These are phyloP conservation scores for Chaetomidium leptoderma DNA, from an alignment of 495 filamentous ascomycete genomes.

Conservation along the genomic window DNA sequence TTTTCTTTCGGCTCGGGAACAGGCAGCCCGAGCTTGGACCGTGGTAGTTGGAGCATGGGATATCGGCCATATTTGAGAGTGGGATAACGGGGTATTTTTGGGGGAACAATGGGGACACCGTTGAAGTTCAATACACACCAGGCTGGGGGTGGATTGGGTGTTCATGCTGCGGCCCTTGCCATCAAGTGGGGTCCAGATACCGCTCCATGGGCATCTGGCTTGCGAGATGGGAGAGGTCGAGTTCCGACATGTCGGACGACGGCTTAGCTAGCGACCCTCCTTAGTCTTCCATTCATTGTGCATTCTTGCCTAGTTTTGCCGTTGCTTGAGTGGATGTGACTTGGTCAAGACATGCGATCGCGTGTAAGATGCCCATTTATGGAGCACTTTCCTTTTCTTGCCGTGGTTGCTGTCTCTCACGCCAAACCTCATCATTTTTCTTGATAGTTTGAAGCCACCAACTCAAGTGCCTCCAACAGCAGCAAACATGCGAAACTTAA, in stretches of 20 bases:
- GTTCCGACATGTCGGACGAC: constrained; percentile 10
- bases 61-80: constrained; percentile 12
- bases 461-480: too few species aligned
- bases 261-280: constrained; percentile 14
- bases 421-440: too few species aligned
- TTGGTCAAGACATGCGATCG: too few species aligned
- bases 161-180: not conserved
- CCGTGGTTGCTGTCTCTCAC: too few species aligned
- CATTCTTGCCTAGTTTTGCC: constrained; percentile 12
- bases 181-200: not conserved
- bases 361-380: too few species aligned
- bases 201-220: not conserved
- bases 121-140: not conserved
- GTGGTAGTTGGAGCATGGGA: constrained; percentile 9
- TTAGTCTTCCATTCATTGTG: constrained; percentile 16
- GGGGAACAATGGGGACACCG: not conserved
- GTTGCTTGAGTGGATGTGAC: too few species aligned
- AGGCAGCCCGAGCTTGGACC: constrained; percentile 11
- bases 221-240: not conserved
- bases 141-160: not conserved
- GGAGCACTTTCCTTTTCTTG: too few species aligned
- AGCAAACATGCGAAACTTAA: too few species aligned
- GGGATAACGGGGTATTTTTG: constrained; percentile 1
- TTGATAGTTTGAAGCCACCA: too few species aligned
- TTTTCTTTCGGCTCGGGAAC: constrained; percentile 21